Base-by-base conservation (phyloP, 495 filamentous ascomycete species). In the Hyaloscypha finlandica region DNA sequence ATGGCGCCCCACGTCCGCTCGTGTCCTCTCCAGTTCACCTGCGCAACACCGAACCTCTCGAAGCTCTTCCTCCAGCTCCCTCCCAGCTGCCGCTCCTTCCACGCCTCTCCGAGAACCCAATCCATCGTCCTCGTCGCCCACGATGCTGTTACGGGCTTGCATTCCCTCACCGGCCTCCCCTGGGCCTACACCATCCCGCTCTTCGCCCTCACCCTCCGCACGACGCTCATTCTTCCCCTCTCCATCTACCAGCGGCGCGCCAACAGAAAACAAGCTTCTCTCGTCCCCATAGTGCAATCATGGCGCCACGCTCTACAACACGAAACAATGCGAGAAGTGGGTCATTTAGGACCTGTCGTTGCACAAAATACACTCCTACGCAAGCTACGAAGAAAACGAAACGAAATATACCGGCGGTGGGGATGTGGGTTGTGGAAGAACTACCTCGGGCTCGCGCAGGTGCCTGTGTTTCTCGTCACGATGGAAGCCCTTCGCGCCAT, bases 111-210 rank as follows among this genome's bases (percentile, higher is more conserved):
- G 39, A 66, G 52, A 35, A 80, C 83, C 30, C 65, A 77, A 29
- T 73, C 82, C 25, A 75, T 79, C 37, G 60, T 89, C 54, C 74
- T 82, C 39, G 70, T 77, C 66, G 83, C 89, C 20, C 81, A 88
- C 37, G 71, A 77, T 59, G 71, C 88, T 53, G 78, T 95, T 59
- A 78, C 87, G n/a, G 70, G 76, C 53, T 71, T 94, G 3, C 92
- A 95, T 74, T 70, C 73, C 35, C 16, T 79, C 69, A 85, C 84
- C 31, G 78, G 81, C 55, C 81, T 90, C 3, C 85, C 92, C 67
- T 96, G 92, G 92, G 86, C 76, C 57, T 71, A 85, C 9, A 83
- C 86, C 31, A 85, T 97, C 61, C 92, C 93, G 0, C 79, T 91
- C 62, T 81, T 90, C 1, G 90, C 92, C 2, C 61, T 92, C 3